Conservation (phyloP, 768 basidiomycete species). For the Trametes punicea region DNA sequence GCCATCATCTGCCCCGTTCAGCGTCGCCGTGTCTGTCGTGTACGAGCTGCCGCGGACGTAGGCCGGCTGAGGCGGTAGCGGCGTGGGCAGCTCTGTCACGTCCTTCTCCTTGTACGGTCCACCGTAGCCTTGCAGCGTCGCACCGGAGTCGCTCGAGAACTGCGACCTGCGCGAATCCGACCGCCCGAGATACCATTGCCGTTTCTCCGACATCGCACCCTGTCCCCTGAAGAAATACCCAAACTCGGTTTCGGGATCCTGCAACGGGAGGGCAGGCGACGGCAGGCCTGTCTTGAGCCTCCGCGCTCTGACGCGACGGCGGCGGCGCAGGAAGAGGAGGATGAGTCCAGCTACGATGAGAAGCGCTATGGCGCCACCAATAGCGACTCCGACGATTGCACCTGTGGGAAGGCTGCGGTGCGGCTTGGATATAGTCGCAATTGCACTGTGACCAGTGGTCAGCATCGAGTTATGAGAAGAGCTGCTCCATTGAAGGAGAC, state of each 20-base stretch:
- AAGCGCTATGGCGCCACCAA: conserved; percentile 11
- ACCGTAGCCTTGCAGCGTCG: neutral
- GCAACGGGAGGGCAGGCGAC: conserved; percentile 17
- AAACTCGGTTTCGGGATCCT: conserved; percentile 17
- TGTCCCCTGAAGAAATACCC: conserved; percentile 12
- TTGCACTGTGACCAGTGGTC: neutral
- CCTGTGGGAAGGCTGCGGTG: conserved; percentile 10
- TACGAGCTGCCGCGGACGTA: conserved; percentile 6
- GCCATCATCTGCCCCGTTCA: neutral
- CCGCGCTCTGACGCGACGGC: neutral
- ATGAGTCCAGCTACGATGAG: conserved; percentile 7
- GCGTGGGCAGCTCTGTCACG: conserved; percentile 5
- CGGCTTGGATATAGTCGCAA: conserved; percentile 1
- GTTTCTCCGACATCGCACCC: neutral
- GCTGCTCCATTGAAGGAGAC: neutral
- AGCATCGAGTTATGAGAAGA: no score
- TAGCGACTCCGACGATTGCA: conserved; percentile 12
- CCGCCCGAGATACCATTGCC: conserved; percentile 2
- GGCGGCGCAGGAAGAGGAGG: conserved; percentile 11
- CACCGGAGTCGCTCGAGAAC: neutral
- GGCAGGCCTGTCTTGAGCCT: neutral
- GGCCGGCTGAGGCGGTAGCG: neutral
- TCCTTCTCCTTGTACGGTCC: conserved; percentile 8
- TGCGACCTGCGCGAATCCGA: neutral
- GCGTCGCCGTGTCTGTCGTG: neutral